phyloP scores from a whole-genome alignment of 345 rosid species.

The Lepidium aucheri region DNA sequence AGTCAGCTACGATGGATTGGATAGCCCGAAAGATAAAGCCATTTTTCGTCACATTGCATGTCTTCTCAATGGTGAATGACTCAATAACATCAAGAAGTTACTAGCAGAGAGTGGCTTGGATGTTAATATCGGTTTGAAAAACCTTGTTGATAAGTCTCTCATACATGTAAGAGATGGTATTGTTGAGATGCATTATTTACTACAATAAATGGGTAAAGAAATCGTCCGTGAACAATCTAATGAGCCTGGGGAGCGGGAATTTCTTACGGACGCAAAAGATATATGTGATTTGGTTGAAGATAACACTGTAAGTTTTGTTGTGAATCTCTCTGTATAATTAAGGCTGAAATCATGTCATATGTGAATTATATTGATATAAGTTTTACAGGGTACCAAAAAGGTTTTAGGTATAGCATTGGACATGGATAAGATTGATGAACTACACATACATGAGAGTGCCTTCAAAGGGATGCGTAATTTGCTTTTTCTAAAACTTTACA shows the following conservation, averaged over 20 bases:
- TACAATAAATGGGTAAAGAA: conserved; percentile 18
- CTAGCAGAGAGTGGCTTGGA: neutral
- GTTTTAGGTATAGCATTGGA: conserved; percentile 16
- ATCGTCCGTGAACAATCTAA: conserved; percentile 4
- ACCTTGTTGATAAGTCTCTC: conserved; percentile 15
- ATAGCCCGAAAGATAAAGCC: neutral
- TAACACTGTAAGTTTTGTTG: neutral
- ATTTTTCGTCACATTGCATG: conserved; percentile 30
- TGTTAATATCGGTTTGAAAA: neutral
- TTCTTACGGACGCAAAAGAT: conserved; percentile 12
- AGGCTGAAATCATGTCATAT: neutral
- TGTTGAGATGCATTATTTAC: conserved; percentile 15
- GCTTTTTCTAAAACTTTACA: neutral
- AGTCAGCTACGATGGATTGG: conserved; percentile 21
- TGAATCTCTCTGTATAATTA: neutral
- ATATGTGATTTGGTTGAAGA: neutral
- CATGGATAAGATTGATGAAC: neutral
- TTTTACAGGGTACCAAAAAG: conserved; percentile 7
- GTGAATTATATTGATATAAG: neutral
- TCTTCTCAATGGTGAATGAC: neutral
- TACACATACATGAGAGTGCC: neutral
- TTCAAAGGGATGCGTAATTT: conserved; percentile 15
- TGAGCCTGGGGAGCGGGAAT: conserved; percentile 3
- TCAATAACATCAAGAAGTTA: neutral
- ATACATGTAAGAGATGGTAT: neutral